Evolutionary conservation across 148 eudicot species (phyloP).

Genomic region (Chenopodium suecicum): DNA sequence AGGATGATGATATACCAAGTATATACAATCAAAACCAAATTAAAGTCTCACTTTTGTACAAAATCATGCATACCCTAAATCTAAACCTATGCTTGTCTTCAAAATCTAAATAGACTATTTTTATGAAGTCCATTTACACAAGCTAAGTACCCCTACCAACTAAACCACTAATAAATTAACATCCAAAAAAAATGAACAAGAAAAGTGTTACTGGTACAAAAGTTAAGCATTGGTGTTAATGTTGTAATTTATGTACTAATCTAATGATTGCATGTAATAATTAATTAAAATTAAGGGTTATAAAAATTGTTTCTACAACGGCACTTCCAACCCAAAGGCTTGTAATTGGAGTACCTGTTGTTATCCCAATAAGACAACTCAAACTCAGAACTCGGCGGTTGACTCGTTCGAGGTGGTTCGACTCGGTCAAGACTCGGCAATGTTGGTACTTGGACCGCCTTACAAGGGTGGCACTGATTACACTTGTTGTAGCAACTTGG

Average conservation of each 20-base stretch:
- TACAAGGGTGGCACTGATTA: conserved; percentile 92
- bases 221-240: background rate
- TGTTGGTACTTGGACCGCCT: conserved; percentile 77
- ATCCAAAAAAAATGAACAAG: background rate
- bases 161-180: background rate
- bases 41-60: background rate
- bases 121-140: background rate
- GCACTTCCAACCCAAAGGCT: conserved; percentile 97
- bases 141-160: background rate
- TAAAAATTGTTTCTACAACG: conserved; percentile 59
- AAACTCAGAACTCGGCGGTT: conserved; percentile 7
- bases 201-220: too few relatives aligned
- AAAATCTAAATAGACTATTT: background rate
- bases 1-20: background rate
- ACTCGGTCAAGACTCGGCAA: conserved; percentile 47
- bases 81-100: background rate
- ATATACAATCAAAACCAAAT: background rate
- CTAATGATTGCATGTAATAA: background rate
- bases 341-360: conserved; percentile 79
- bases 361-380: conserved; percentile 30
- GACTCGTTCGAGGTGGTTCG: conserved; percentile 6
- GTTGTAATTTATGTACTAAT: background rate
- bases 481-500: conserved; percentile 97
- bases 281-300: conserved; percentile 46
- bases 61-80: background rate